Conservation (phyloP, 2,329 filamentous ascomycete genomes). For the Bretziella fagacearum region DNA sequence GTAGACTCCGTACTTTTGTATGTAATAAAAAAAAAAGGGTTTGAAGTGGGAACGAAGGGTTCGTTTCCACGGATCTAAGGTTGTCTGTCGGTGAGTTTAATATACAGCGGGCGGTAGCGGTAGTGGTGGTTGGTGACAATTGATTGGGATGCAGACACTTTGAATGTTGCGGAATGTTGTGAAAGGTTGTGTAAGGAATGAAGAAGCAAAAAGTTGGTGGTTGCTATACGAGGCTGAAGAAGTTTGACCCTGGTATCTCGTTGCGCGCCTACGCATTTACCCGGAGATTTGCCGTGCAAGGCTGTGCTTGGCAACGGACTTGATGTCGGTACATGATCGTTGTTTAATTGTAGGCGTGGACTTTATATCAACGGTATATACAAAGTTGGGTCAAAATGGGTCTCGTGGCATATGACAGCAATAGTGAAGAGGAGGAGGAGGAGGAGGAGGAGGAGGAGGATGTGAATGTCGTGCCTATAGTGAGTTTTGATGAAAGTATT, state of each 20-base stretch:
- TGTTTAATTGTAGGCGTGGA: background rate
- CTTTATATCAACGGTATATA: background rate
- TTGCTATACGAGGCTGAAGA: conserved; percentile 9
- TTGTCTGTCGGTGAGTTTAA: no score
- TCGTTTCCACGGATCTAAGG: background rate
- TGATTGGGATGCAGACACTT: no score
- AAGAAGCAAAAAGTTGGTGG: conserved; percentile 7
- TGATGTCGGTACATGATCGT: background rate
- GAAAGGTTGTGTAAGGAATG: no score
- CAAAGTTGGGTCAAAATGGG: conserved; percentile 23
- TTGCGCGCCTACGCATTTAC: background rate
- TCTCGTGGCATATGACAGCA: conserved; percentile 35
- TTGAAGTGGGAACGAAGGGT: background rate
- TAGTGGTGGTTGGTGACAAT: no score
- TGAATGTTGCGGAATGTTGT: no score
- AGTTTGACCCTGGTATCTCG: background rate
- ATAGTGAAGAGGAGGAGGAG: conserved; percentile 31
- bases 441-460: no score
- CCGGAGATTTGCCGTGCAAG: conserved; percentile 3
- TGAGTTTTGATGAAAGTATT: no score
- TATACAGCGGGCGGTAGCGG: no score
- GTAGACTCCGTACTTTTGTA: conserved; percentile 15
- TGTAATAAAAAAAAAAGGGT: background rate
- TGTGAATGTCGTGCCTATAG: no score
- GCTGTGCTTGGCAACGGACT: conserved; percentile 2